Evolutionary conservation across 805 yeast species (phyloP), one percentile per base, ranked within the genome.

Genomic region (Cyberlindnera galapagoensis): DNA sequence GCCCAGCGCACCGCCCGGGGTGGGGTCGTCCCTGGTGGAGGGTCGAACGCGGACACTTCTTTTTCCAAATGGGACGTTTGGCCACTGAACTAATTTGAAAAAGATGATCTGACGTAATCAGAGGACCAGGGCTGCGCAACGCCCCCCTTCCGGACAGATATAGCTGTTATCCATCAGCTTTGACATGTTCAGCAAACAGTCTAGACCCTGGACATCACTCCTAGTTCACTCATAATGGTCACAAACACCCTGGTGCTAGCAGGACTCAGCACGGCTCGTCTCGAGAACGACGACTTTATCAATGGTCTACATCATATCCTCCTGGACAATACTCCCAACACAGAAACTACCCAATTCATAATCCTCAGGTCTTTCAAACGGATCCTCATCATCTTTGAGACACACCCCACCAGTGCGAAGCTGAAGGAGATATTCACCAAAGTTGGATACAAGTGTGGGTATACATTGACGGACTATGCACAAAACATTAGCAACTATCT

Each of bases 221-320:
- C n/a, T n/a, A n/a, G n/a, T n/a, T n/a, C n/a, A 21, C n/a, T 21
- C 12, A 9, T 7, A 12, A 21, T 28, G 27, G 33, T 38, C 7
- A 54, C 59, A 1, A 55, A 55, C 31, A 53, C 59, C 1, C 35
- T 55, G 20, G 45, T 56, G 1, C 33, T 54, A 1, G 38, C 55
- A 2, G 53, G 51, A 0, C 23, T 56, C 8, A 11, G 30, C 4
- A 21, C 26, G 1, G 42, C 28, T 3, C 34, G 39, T 15, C 33
- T 56, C 21, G 44, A 43, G 3, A 41, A 45, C 33, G 33, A 30
- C 5, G 33, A 24, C 2, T 42, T 31, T 28, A 46, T 56, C 27
- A 18, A 24, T 9, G 19, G 30, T 3, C 34, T 56, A 2, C 58
- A 56, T 15, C 41, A 50, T n/a, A 45, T 49, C 18, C 42, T 56